These are phyloP conservation scores for Coprinellus micaceus DNA, from an alignment of 768 basidiomycete genomes.

Conservation along the genomic window DNA sequence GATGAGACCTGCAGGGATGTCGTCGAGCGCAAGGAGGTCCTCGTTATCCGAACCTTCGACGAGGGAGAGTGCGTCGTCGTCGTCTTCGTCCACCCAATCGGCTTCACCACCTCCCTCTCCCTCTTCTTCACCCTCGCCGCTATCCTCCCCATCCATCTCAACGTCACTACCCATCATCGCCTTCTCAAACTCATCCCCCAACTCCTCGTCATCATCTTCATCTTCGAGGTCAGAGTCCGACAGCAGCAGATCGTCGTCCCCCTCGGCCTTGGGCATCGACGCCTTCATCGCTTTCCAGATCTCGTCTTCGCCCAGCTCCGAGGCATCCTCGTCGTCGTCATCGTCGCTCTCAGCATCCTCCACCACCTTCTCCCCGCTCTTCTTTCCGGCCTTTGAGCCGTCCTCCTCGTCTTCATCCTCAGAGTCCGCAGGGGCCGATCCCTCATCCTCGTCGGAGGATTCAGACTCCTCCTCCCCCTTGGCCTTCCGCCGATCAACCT, in stretches of 20 bases:
- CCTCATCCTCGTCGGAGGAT: too few relatives aligned
- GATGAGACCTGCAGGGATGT: constrained; percentile 54
- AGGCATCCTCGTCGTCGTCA: constrained; percentile 37
- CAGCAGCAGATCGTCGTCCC: constrained; percentile 37
- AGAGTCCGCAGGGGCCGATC: too few relatives aligned
- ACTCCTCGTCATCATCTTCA: constrained; percentile 26
- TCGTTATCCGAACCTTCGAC: constrained; percentile 71
- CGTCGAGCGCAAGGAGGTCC: constrained; percentile 59
- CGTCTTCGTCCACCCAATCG: constrained; percentile 33
- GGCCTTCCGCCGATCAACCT: constrained; percentile 28
- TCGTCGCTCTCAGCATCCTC: constrained; percentile 25
- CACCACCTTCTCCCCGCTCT: constrained; percentile 36
- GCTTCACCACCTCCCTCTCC: constrained; percentile 29
- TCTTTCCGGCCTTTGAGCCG: constrained; percentile 33
- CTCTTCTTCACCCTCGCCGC: constrained; percentile 24
- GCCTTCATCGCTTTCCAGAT: constrained; percentile 95
- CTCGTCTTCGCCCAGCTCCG: constrained; percentile 41
- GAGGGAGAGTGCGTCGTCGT: constrained; percentile 47
- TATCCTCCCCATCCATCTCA: constrained; percentile 16
- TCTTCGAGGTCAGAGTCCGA: constrained; percentile 11
- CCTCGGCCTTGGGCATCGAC: constrained; percentile 67
- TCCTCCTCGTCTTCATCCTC: constrained; percentile 31
- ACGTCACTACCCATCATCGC: neutral
- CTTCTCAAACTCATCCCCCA: constrained; percentile 16
- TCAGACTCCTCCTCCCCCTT: constrained; percentile 36